Percentiles rank a stretch among this genome's conserved stretches.
phyloP scores from a whole-genome alignment of 768 basidiomycete species.

The Mycena olivaceomarginata region DNA sequence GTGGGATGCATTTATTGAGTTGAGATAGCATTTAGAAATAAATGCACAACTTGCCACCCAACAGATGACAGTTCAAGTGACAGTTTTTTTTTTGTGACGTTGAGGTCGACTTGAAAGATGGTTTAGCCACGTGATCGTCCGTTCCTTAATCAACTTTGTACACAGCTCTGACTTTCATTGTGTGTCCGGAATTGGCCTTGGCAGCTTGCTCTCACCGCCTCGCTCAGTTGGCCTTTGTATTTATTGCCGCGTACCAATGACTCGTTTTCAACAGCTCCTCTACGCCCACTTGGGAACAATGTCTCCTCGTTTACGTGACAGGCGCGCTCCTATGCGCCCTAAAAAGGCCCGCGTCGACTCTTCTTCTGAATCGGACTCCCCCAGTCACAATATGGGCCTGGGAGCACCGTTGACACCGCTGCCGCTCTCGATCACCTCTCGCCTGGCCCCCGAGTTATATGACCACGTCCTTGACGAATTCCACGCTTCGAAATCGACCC shows the following conservation, averaged over 20 bases:
- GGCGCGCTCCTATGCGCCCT: conserved; percentile 30
- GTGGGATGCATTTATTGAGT: conserved; percentile 3
- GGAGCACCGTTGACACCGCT: conserved; percentile 38
- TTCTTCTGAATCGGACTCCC: conserved; percentile 42
- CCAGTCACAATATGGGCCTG: conserved; percentile 45
- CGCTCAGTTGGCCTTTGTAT: conserved; percentile 37
- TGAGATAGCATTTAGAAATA: background rate
- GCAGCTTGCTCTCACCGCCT: conserved; percentile 34
- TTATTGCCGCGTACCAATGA: conserved; percentile 32
- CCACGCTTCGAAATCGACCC: conserved; percentile 48
- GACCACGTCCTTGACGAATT: conserved; percentile 55
- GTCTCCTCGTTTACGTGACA: conserved; percentile 39
- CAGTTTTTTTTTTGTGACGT: background rate
- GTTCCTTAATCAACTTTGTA: conserved; percentile 26
- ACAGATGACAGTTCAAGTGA: conserved; percentile 30
- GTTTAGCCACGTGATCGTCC: conserved; percentile 6
- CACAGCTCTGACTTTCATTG: conserved; percentile 21
- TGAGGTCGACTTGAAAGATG: background rate
- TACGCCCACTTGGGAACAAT: conserved; percentile 40
- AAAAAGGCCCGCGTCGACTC: conserved; percentile 35
- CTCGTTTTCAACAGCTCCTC: conserved; percentile 32
- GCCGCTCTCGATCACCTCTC: conserved; percentile 48
- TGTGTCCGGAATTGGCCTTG: conserved; percentile 1
- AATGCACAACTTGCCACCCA: conserved; percentile 5
- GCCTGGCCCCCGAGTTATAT: conserved; percentile 56